Evolutionary conservation across 495 filamentous ascomycete species (phyloP), one percentile per base, ranked within the genome.

Genomic region (Friedmanniomyces simplex): DNA sequence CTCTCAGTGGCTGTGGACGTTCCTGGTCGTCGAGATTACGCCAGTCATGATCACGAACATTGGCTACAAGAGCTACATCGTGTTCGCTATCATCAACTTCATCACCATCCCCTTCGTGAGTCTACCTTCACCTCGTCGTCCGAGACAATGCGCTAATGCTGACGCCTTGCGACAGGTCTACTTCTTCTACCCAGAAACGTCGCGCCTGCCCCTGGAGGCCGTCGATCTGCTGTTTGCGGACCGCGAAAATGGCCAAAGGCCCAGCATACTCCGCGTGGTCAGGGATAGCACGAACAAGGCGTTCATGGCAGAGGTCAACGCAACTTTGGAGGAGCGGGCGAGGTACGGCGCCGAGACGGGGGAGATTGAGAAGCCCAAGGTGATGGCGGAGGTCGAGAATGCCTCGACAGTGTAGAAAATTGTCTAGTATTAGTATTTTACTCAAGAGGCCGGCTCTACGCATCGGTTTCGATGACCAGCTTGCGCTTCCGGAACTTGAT

Each of bases 401-500:
- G 26, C n/a, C 7, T 2, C 45, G 4, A 49, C 13, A 22, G 54
- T 49, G 4, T 56, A 52, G 50, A 30, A 32, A 50, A 49, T 48
- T 43, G 16, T 16, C 16, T 37, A 37, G 8, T 30, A 22, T 30
- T 22, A 7, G 18, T 45, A 65, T 5, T 62, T 43, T 25, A n/a
- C n/a, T 65, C 67, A 24, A 69, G 61, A 14, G 22, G 58, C 58
- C 66, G 67, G 10, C 24, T 51, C 2, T 18, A 24, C 18, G 56
- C 67, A 7, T 56, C 64, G 22, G 67, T 67, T 7, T 61, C 53
- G 14, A 71, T 51, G 1, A 67, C 64, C 48, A 71, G 61, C 42
- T 63, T 60, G 45, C 67, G 61, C n/a, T 64, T 67, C 1, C 60
- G 56, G 55, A 71, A 71, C 11, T 43, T 22, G 46, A 71, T 66